Evolutionary conservation across 495 filamentous ascomycete genomes (phyloP).

Genomic region (Penicillium mononematosum): DNA sequence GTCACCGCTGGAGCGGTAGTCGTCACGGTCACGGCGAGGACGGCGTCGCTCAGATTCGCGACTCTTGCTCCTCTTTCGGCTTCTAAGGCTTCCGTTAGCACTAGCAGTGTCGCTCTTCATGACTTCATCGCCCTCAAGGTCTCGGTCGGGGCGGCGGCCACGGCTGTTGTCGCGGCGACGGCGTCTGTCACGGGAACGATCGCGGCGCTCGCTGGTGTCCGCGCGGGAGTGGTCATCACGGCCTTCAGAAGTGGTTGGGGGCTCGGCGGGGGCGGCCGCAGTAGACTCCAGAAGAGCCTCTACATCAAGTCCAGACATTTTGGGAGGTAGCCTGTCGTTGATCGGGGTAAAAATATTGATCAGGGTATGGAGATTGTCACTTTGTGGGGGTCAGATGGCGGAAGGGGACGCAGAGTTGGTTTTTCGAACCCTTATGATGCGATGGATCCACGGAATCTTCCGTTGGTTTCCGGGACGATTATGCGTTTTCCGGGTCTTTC

Average conservation of each 20-base stretch:
- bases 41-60: slow-evolving; percentile 76
- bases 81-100: slow-evolving; percentile 77
- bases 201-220: slow-evolving; percentile 54
- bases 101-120: slow-evolving; percentile 79
- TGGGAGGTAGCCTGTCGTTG: slow-evolving; percentile 20
- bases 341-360: slow-evolving; percentile 10
- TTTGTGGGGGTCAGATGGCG: slow-evolving; percentile 48
- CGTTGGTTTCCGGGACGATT: not conserved
- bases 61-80: slow-evolving; percentile 78
- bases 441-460: not conserved
- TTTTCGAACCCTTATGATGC: slow-evolving; percentile 43
- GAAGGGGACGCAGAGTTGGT: slow-evolving; percentile 26
- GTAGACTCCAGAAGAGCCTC: slow-evolving; percentile 93
- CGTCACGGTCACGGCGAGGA: slow-evolving; percentile 74
- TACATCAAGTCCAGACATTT: slow-evolving; percentile 88
- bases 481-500: not conserved
- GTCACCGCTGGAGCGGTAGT: slow-evolving; percentile 65
- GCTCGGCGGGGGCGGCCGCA: slow-evolving; percentile 57
- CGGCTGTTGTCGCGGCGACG: slow-evolving; percentile 59
- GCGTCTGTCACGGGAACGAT: slow-evolving; percentile 59
- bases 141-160: slow-evolving; percentile 60
- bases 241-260: slow-evolving; percentile 54
- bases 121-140: slow-evolving; percentile 62
- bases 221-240: slow-evolving; percentile 57
- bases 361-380: slow-evolving; percentile 44